These are phyloP conservation scores for Monosporascus cannonballus DNA, from an alignment of 2,329 filamentous ascomycete genomes.

Conservation along the genomic window DNA sequence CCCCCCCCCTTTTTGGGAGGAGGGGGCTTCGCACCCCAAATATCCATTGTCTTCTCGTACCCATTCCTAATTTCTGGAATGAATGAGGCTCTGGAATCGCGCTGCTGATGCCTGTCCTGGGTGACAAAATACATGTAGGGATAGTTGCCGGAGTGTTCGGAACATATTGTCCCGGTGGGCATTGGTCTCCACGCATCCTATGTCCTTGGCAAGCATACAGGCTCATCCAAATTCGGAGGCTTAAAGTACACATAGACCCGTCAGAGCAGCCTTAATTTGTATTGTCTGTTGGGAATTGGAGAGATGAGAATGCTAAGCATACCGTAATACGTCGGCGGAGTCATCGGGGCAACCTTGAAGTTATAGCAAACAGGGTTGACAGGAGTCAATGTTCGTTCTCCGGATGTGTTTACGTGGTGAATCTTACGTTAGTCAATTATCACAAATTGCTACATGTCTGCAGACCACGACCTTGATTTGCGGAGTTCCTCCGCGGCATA, in stretches of 20 bases:
- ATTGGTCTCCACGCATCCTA: conserved; percentile 19
- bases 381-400: neutral
- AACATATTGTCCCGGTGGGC: conserved; percentile 33
- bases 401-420: neutral
- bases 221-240: conserved; percentile 21
- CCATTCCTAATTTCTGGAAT: conserved; percentile 29
- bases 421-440: no score
- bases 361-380: neutral
- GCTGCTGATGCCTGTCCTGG: conserved; percentile 14
- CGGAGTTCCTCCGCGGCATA: neutral
- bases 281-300: conserved; percentile 11
- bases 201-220: conserved; percentile 21
- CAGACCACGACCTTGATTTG: neutral
- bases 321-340: conserved; percentile 9
- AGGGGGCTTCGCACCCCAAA: conserved; percentile 33
- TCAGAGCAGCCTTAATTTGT: conserved; percentile 15
- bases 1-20: conserved; percentile 33
- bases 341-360: conserved; percentile 5
- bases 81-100: conserved; percentile 18
- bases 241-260: conserved; percentile 17
- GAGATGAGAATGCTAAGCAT: conserved; percentile 15
- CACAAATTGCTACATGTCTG: neutral
- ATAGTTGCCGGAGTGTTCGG: conserved; percentile 44
- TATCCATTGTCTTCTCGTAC: conserved; percentile 33
- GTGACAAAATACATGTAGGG: conserved; percentile 42